Base-by-base conservation (phyloP, 306 rosid genomes). In the Malus orientalis region DNA sequence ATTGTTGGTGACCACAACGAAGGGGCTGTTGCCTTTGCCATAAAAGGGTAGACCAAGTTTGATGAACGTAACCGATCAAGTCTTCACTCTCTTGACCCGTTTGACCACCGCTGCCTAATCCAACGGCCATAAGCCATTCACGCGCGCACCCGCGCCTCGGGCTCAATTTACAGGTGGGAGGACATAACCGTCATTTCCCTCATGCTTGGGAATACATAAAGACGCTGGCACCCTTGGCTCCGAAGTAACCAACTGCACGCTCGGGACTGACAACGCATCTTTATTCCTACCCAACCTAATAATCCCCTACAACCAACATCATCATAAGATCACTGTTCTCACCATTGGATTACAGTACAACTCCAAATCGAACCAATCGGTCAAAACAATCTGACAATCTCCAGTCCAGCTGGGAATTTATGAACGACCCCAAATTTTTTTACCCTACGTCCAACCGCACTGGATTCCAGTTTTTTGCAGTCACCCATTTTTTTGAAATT, bases 151-250 rank as follows among this genome's bases (percentile, higher is more conserved):
- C 4, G 54, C 77, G 82, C 82, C 85, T 90, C 69, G 49, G n/a
- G 1, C 9, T 2, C 2, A 49, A 8, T 1, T 13, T 25, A 12
- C 53, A 33, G 20, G 6, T 4, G 0, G 1, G 55, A 78, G 74
- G 87, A 60, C 1, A 74, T 0, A 5, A n/a, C 5, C 4, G 87
- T 80, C 68, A 83, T 76, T 88, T 76, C 15, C 8, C 0, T 0
- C 2, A 87, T 86, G 84, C 89, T 85, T 88, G 20, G 65, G 86
- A 82, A 84, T 88, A 84, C 85, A 89, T 88, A 89, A 89, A 85
- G 87, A 83, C 79, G 73, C 23, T 60, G 78, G 76, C 69, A 85
- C 89, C 74, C 96, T 89, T 90, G 83, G 68, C 74, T 84, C 85
- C 73, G 84, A 92, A 89, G 96, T 79, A 62, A 62, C 78, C 20